A percentile compares a stretch with the other conserved stretches of the same genome.
Conservation (phyloP, 495 filamentous ascomycete genomes). For the Aspergillus heteromorphus region DNA sequence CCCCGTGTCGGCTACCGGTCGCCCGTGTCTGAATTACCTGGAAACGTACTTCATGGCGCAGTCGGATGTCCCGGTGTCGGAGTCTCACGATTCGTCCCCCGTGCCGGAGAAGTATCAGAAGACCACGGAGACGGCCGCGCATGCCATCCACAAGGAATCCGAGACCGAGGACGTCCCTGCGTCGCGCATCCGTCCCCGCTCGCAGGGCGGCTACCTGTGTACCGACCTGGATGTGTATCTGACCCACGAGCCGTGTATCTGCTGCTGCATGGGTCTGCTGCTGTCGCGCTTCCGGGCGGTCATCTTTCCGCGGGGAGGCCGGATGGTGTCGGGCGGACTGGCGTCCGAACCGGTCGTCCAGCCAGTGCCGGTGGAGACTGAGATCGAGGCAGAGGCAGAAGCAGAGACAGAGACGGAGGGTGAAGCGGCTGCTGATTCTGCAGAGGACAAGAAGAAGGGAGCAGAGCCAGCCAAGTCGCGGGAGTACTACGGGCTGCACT, state of each 20-base stretch:
- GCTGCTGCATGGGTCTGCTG: constrained; percentile 93
- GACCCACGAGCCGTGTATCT: constrained; percentile 90
- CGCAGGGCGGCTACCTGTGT: constrained; percentile 84
- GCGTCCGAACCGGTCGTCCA: constrained; percentile 33
- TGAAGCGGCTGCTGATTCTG: constrained; percentile 30
- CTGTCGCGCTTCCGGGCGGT: constrained; percentile 83
- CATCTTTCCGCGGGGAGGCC: constrained; percentile 60
- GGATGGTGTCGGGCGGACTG: constrained; percentile 35
- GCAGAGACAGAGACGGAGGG: too few species aligned
- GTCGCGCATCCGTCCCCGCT: constrained; percentile 36
- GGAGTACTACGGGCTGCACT: constrained; percentile 73
- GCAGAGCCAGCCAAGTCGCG: constrained; percentile 17
- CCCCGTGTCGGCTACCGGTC: not conserved
- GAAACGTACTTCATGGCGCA: constrained; percentile 36
- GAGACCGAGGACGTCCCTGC: not conserved
- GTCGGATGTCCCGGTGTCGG: constrained; percentile 5
- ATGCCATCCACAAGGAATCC: not conserved
- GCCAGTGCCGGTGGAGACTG: constrained; percentile 12
- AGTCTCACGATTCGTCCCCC: constrained; percentile 2
- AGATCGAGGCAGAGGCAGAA: too few species aligned
- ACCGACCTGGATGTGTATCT: constrained; percentile 85
- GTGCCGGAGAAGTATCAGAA: constrained; percentile 20
- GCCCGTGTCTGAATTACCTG: constrained; percentile 24
- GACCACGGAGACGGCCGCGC: constrained; percentile 6
- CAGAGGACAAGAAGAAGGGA: constrained; percentile 42